Conservation (phyloP, 495 filamentous ascomycete genomes). For the Cenococcum geophilum region DNA sequence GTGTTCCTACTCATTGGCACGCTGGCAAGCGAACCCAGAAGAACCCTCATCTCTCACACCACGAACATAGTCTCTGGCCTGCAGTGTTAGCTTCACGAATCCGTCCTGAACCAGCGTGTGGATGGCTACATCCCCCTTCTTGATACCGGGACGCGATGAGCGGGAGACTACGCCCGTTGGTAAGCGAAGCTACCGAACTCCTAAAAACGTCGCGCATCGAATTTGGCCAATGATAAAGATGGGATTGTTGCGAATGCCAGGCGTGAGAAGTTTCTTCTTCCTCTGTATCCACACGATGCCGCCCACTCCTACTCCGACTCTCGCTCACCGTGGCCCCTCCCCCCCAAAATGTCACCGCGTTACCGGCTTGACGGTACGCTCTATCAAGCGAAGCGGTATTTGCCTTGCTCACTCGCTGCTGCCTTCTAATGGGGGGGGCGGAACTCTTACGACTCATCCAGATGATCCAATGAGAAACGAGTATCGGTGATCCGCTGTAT, state of each 20-base stretch:
- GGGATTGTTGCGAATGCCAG: slow-evolving; percentile 18
- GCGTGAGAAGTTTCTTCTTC: slow-evolving; percentile 20
- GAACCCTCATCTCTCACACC: not conserved
- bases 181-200: slow-evolving; percentile 22
- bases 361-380: too few relatives aligned
- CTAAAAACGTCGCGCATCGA: slow-evolving; percentile 18
- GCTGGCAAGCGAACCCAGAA: slow-evolving; percentile 26
- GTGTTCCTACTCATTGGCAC: slow-evolving; percentile 20
- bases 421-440: too few relatives aligned
- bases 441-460: too few relatives aligned
- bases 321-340: too few relatives aligned
- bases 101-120: too few relatives aligned
- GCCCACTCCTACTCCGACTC: not conserved
- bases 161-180: slow-evolving; percentile 16
- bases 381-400: too few relatives aligned
- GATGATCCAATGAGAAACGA: too few relatives aligned
- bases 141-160: not conserved
- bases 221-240: slow-evolving; percentile 26
- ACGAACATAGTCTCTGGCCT: too few relatives aligned
- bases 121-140: not conserved
- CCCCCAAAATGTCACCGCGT: too few relatives aligned
- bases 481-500: too few relatives aligned
- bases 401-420: too few relatives aligned
- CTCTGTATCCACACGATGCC: slow-evolving; percentile 14
- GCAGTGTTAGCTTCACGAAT: too few relatives aligned